phyloP scores from a whole-genome alignment of 345 rosid genomes.

The Boechera retrofracta region DNA sequence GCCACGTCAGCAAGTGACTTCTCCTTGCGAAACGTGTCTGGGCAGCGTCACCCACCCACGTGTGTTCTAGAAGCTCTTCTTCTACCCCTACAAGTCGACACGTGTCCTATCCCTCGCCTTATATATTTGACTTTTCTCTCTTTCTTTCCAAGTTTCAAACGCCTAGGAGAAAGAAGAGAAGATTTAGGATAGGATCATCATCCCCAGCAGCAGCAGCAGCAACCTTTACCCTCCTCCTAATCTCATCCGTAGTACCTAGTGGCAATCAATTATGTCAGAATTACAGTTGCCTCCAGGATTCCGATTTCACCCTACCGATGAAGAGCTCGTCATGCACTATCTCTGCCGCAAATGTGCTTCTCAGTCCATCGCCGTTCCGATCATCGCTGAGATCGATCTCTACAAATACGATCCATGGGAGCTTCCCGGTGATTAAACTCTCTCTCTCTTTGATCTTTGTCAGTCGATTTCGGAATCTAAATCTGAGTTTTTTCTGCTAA shows the following conservation, averaged over 20 bases:
- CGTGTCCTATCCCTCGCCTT: conserved; percentile 47
- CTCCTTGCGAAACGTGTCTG: conserved; percentile 44
- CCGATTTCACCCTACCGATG: conserved; percentile 93
- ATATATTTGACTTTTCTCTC: conserved; percentile 57
- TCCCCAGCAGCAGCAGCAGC: neutral
- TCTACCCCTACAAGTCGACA: conserved; percentile 32
- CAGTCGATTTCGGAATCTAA: neutral
- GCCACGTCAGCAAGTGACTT: conserved; percentile 38
- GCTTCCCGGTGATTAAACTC: conserved; percentile 66
- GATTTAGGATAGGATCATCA: conserved; percentile 5
- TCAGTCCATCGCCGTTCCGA: conserved; percentile 74
- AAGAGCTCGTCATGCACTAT: conserved; percentile 94
- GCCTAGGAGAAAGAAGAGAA: no score
- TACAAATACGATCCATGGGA: conserved; percentile 93
- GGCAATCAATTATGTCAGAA: conserved; percentile 38
- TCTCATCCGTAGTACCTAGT: no score
- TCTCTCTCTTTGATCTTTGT: neutral
- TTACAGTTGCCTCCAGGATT: conserved; percentile 87
- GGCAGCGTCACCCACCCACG: conserved; percentile 60
- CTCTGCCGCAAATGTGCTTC: conserved; percentile 83
- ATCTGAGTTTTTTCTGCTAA: neutral
- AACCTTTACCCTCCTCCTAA: no score
- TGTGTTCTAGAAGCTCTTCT: conserved; percentile 59
- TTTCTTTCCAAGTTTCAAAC: conserved; percentile 7
- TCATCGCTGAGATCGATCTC: conserved; percentile 85